Base-by-base conservation (phyloP, 2,329 filamentous ascomycete species). In the Neofusicoccum sp. region DNA sequence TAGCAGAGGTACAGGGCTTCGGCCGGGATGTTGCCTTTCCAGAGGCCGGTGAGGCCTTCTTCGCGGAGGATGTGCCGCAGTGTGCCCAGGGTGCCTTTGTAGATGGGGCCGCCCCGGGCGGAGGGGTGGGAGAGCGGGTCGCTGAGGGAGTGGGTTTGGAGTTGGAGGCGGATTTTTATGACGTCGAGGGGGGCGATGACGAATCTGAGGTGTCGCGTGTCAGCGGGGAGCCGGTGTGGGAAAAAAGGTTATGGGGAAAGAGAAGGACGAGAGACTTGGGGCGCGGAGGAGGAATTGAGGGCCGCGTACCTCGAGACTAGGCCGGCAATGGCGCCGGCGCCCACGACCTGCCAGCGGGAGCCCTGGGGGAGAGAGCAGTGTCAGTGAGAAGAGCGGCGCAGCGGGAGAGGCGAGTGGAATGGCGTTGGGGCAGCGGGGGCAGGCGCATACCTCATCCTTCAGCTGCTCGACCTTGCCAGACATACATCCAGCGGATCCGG, bases 11-110 rank as follows among this genome's bases (percentile, higher is more conserved):
- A 99, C 78, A 99, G 87, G 64, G 95, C 78, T 81, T 98, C 95
- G 56, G 95, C 95, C 40, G 95, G 93, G 62, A 99, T 86, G 73
- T 99, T 99, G 73, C 95, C 95, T 81, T 98, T 98, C 95, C 95
- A 99, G 65, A 99, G 84, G 31, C 86, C 85, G 3, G 89, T 88
- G 66, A 98, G 72, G 43, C 95, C 95, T 74, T 99, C 95, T 69
- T 92, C 82, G 30, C 79, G 80, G 56, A 93, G 74, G 69, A 98
- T 98, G 63, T 88, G 84, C 61, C 83, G 84, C 71, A 96, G 80
- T 1, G 92, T 96, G 9, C 84, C 82, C 41, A 92, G 68, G 0
- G 91, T 91, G 67, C 91, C 91, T 71, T 88, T 91, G 78, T 93
- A 90, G 28, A 76, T 73, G 72, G 58, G 82, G 54, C 68, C 80